phyloP scores from a whole-genome alignment of 768 basidiomycete genomes.

The Tulasnella calospora region DNA sequence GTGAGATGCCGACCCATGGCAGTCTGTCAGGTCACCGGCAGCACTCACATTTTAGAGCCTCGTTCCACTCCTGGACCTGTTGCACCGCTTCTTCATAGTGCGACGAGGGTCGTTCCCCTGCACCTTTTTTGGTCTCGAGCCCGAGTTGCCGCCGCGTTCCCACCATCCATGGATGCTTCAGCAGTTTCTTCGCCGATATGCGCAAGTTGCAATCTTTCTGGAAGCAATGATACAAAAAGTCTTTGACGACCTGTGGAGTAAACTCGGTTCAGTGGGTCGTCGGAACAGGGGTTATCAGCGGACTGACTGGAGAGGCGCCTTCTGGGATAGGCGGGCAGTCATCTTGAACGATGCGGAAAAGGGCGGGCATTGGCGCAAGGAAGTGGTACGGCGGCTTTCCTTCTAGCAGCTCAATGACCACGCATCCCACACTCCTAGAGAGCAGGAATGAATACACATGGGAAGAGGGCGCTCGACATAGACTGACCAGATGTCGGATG shows the following conservation, averaged over 20 bases:
- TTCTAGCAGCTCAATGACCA: constrained; percentile 91
- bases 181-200: constrained; percentile 86
- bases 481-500: constrained; percentile 88
- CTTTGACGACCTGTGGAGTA: constrained; percentile 67
- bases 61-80: constrained; percentile 98
- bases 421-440: constrained; percentile 82
- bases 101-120: constrained; percentile 52
- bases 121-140: constrained; percentile 32
- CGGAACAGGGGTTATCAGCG: not conserved
- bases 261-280: not conserved
- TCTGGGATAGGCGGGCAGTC: constrained; percentile 96
- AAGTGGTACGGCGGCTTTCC: constrained; percentile 94
- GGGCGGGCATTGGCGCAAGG: constrained; percentile 95
- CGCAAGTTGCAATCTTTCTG: constrained; percentile 96
- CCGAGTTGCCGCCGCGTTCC: constrained; percentile 72
- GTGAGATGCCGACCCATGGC: constrained; percentile 17
- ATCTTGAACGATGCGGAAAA: constrained; percentile 97
- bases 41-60: constrained; percentile 79
- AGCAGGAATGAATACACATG: not conserved
- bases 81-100: constrained; percentile 92
- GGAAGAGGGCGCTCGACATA: too few relatives aligned
- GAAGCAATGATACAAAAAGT: constrained; percentile 96
- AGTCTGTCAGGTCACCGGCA: constrained; percentile 5
- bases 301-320: constrained; percentile 65
- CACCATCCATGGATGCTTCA: constrained; percentile 95